Evolutionary conservation across 768 basidiomycete species (phyloP), one percentile per base, ranked within the genome.

Genomic region (Kwoniella heveanensis): DNA sequence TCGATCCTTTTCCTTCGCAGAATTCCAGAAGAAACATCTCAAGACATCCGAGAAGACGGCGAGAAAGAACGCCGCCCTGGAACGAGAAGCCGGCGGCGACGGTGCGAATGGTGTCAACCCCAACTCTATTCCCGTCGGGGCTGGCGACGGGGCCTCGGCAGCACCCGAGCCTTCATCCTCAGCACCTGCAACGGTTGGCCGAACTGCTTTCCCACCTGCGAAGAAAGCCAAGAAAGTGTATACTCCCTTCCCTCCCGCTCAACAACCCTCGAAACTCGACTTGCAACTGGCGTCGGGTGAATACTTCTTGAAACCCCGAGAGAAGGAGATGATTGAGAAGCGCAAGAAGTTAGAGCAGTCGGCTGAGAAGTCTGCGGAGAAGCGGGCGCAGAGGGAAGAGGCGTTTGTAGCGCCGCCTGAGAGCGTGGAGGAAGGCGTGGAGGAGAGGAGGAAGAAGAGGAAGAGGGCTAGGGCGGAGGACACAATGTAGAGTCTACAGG

Each of bases 161-260:
- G 54, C 47, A 17, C 47, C 46, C 22, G 24, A 36, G 10, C 6
- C 22, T 5, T 8, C 53, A 12, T 19, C 53, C 36, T 24, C 22
- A 15, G 25, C 53, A 12, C 15, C 53, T 37, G 27, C 61, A 9
- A 26, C 39, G 9, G 57, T 12, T 1, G 57, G 30, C 32, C 24
- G 62, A 52, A 25, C 77, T 82, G 66, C 82, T 83, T 56, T 81
- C 84, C 52, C 62, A 36, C 22, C 50, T 22, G 52, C 64, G 17
- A 57, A 47, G 32, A 55, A 56, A 22, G 84, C 86, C 71, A 95
- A 94, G 86, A 95, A 95, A 79, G 84, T 87, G 17, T 97, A 97
- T 80, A 97, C 96, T n/a, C 96, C 96, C 1, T 99, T 98, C 86
- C 96, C 96, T 37, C 96, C 96, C 30, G 83, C 94, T 8, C 96